These are phyloP conservation scores for Solanum chiquidenum DNA, from an alignment of 257 asterid genomes.

Conservation along the genomic window DNA sequence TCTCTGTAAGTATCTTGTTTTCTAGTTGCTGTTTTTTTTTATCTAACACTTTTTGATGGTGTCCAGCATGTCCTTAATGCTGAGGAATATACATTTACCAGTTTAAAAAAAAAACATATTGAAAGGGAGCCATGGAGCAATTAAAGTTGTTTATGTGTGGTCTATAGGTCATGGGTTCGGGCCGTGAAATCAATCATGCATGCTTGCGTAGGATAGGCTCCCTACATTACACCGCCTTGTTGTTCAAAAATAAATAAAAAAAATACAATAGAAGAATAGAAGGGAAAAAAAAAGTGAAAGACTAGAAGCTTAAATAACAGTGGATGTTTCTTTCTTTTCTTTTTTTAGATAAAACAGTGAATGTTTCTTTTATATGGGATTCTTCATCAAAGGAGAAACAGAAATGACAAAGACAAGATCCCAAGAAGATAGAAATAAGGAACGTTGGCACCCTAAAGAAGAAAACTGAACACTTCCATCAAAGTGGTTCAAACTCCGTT, in stretches of 20 bases:
- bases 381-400: background rate
- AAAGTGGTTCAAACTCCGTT: background rate
- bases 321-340: background rate
- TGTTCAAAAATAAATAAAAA: background rate
- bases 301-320: background rate
- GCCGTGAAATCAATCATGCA: background rate
- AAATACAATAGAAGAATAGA: background rate
- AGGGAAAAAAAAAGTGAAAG: background rate
- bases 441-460: background rate
- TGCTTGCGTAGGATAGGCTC: background rate
- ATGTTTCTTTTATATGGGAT: background rate
- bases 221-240: background rate
- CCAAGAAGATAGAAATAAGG: background rate
- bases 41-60: no score
- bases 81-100: no score
- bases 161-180: background rate
- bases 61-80: no score
- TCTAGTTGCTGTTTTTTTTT: no score
- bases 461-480: background rate
- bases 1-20: no score
- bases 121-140: background rate
- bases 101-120: no score
- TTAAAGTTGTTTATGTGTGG: background rate
- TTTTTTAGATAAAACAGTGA: background rate
- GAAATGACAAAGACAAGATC: background rate